Base-by-base conservation (phyloP, 176 grass and related monocot genomes). In the maize (Zea mays) region DNA sequence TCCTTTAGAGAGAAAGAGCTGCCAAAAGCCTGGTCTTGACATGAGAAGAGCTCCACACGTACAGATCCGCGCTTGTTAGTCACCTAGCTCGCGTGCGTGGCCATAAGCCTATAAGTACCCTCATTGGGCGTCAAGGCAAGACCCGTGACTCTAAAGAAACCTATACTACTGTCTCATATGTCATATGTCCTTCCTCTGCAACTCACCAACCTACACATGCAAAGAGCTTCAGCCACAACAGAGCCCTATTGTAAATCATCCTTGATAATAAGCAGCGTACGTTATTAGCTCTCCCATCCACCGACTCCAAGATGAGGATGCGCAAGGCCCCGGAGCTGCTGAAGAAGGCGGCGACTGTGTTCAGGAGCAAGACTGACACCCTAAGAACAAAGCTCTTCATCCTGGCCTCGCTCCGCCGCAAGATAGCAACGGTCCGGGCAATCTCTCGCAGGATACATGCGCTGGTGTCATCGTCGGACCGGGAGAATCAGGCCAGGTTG, bases 391-490 rank as follows among this genome's bases (percentile, higher is more conserved):
- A 82, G 76, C 72, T 95, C 6, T 45, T 88, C 54, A 5, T 99
- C 55, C 51, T 99, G 5, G 65, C 66, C 17, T 78, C 91, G 2
- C 81, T 90, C 14, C 85, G 66, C 66, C 77, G 84, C 37, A 79
- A 87, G 43, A 82, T 85, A 68, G 40, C 83, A 5, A 12, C 81
- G 17, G 43, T 87, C n/a, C 79, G 62, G 2, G 13, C 83, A 5
- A 78, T 90, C 57, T 88, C 89, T 20, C 78, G 78, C 58, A 85
- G 87, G 72, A 93, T 99, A 80, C 90, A 92, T 7, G 83, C 78
- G 0, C 73, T 90, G 27, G 84, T 89, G 64, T 57, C 71, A 10
- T 79, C 76, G 0, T 79, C 76, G 0, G 74, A 86, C 8, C 37
- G 47, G 17, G 40, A 65, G 72, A 77, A 85, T 37, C 16, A 42